Conservation (phyloP, 805 yeast species). For the Metschnikowia colocasiae region DNA sequence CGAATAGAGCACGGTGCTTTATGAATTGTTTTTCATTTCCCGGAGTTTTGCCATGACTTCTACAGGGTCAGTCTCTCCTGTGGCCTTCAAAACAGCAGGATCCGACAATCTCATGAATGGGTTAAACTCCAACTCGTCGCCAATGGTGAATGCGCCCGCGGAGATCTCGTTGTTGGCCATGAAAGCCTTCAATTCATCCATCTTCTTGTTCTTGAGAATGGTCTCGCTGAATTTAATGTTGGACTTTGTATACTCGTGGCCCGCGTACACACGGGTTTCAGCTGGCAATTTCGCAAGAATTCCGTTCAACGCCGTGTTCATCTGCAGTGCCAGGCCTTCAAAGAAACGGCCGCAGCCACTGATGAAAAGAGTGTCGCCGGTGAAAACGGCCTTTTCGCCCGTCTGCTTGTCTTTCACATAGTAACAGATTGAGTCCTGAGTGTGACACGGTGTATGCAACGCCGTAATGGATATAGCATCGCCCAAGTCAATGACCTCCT, state of each 20-base stretch:
- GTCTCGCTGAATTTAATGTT: conserved; percentile 76
- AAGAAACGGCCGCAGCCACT: conserved; percentile 97
- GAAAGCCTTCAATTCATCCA: conserved; percentile 51
- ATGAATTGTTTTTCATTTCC: conserved; percentile 62
- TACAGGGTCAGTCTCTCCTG: conserved; percentile 48
- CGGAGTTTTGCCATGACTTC: conserved; percentile 73
- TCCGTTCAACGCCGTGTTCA: conserved; percentile 66
- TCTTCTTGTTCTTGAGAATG: conserved; percentile 52
- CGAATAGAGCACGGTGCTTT: background rate
- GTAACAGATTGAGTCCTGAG: conserved; percentile 93
- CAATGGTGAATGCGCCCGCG: conserved; percentile 83
- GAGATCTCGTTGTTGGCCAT: conserved; percentile 58
- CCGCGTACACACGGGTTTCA: conserved; percentile 79
- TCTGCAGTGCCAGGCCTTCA: conserved; percentile 81
- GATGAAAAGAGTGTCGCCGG: conserved; percentile 92
- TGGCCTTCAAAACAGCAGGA: conserved; percentile 53
- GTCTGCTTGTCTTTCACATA: conserved; percentile 62
- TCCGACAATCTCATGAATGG: conserved; percentile 86
- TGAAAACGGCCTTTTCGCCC: conserved; percentile 71
- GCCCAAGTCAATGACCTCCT: conserved; percentile 62
- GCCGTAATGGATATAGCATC: conserved; percentile 64
- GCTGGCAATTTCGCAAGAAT: conserved; percentile 59
- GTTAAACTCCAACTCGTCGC: conserved; percentile 76
- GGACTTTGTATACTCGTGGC: conserved; percentile 90
- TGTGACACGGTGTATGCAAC: conserved; percentile 95